Conservation (phyloP, 1,284 basidiomycete genomes). For the Moniliella sp. region DNA sequence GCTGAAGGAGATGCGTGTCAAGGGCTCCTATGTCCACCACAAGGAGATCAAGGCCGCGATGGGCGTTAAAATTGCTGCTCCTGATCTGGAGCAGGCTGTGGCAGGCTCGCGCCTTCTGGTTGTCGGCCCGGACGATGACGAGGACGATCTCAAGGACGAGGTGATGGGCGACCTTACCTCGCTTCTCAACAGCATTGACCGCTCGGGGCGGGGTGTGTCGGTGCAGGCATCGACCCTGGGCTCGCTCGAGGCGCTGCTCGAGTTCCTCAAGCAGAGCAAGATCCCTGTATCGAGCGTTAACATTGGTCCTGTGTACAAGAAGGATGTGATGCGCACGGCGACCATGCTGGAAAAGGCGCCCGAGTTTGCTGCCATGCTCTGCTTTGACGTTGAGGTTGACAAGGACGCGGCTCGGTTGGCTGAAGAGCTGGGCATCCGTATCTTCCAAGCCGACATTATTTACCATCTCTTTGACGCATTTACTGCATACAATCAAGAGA, state of each 20-base stretch:
- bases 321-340: slow-evolving; percentile 72
- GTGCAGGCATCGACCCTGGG: slow-evolving; percentile 95
- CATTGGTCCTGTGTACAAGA: slow-evolving; percentile 91
- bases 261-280: slow-evolving; percentile 83
- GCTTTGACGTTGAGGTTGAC: slow-evolving; percentile 78
- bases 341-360: slow-evolving; percentile 80
- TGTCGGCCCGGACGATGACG: slow-evolving; percentile 77
- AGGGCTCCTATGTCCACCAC: slow-evolving; percentile 93
- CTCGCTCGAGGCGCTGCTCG: slow-evolving; percentile 83
- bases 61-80: slow-evolving; percentile 85
- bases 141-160: slow-evolving; percentile 79
- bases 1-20: slow-evolving; percentile 79
- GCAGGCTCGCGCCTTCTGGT: slow-evolving; percentile 85
- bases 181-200: slow-evolving; percentile 73
- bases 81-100: slow-evolving; percentile 95
- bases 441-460: slow-evolving; percentile 96
- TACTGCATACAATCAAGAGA: slow-evolving; percentile 81
- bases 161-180: slow-evolving; percentile 88
- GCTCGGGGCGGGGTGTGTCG: slow-evolving; percentile 80
- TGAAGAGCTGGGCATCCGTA: slow-evolving; percentile 71
- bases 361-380: slow-evolving; percentile 80
- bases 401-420: slow-evolving; percentile 76
- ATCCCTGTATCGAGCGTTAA: slow-evolving; percentile 74
- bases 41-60: slow-evolving; percentile 93
- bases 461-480: slow-evolving; percentile 97